A percentile compares a stretch with the other conserved stretches of the same genome.
phyloP scores from a whole-genome alignment of 148 eudicot species.

The Rhododendron williamsianum region DNA sequence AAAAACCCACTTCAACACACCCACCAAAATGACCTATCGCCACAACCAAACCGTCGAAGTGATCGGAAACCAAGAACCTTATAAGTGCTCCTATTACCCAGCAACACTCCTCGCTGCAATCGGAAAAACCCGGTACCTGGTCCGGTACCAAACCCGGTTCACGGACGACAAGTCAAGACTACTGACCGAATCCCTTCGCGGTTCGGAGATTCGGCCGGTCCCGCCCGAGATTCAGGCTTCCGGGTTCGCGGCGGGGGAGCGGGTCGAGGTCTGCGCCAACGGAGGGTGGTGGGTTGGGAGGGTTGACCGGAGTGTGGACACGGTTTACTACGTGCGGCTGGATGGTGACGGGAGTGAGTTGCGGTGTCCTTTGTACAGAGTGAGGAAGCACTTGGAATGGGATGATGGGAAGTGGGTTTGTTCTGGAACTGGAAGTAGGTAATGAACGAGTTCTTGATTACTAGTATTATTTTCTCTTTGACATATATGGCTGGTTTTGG shows the following conservation, averaged over 20 bases:
- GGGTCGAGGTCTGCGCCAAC: not conserved
- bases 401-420: constrained; percentile 7
- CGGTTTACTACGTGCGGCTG: not conserved
- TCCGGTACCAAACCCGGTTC: constrained; percentile 7
- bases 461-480: not conserved
- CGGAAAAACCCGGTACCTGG: constrained; percentile 4
- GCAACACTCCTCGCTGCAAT: constrained; percentile 12
- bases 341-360: not conserved
- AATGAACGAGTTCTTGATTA: not conserved
- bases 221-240: not conserved
- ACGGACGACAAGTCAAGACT: not conserved
- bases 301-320: not conserved
- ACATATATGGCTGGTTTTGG: no score
- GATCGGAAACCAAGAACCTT: not conserved
- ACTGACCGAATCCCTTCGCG: not conserved
- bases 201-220: not conserved
- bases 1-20: not conserved
- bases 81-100: not conserved
- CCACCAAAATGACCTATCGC: not conserved
- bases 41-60: constrained; percentile 2
- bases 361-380: not conserved
- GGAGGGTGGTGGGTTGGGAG: constrained; percentile 6
- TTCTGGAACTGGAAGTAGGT: constrained; percentile 3
- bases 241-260: not conserved
- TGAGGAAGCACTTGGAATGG: constrained; percentile 4